Conservation (phyloP, 495 filamentous ascomycete species). For the Penicillium paradoxum region DNA sequence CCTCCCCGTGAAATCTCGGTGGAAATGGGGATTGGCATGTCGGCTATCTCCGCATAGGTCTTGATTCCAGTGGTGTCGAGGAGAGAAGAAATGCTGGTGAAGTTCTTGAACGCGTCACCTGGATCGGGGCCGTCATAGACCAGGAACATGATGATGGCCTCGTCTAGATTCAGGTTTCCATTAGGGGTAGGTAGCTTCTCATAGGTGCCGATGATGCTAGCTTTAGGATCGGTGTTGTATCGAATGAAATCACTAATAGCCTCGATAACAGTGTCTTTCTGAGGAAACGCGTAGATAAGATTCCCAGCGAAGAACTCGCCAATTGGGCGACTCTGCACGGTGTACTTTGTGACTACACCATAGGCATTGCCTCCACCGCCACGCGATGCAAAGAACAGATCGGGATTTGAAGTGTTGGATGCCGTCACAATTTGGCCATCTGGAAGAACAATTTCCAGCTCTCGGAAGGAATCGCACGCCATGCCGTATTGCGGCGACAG, state of each 20-base stretch:
- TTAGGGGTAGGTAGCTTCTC: constrained; percentile 24
- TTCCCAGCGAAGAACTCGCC: constrained; percentile 30
- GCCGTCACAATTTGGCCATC: constrained; percentile 46
- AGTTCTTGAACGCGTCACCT: constrained; percentile 26
- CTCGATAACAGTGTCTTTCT: constrained; percentile 21
- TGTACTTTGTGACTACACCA: constrained; percentile 40
- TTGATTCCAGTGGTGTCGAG: constrained; percentile 23
- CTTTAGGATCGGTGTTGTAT: constrained; percentile 33
- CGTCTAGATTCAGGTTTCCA: constrained; percentile 26
- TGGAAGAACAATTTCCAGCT: constrained; percentile 46
- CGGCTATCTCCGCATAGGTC: constrained; percentile 27
- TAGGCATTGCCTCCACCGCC: constrained; percentile 50
- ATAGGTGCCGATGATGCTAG: constrained; percentile 30
- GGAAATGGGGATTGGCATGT: constrained; percentile 28
- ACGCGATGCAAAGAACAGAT: constrained; percentile 55
- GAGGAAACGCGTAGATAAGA: constrained; percentile 23
- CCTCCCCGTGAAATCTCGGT: constrained; percentile 25
- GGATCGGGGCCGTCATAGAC: constrained; percentile 32
- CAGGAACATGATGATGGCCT: constrained; percentile 33
- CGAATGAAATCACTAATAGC: constrained; percentile 28
- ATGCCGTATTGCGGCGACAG: constrained; percentile 35
- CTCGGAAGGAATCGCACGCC: constrained; percentile 31
- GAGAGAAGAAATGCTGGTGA: constrained; percentile 25
- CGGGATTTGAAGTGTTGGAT: constrained; percentile 42
- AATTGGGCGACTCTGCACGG: constrained; percentile 23